Conservation (phyloP, 192 early-diverging fungal genomes). For the Entomortierella chlamydospora region DNA sequence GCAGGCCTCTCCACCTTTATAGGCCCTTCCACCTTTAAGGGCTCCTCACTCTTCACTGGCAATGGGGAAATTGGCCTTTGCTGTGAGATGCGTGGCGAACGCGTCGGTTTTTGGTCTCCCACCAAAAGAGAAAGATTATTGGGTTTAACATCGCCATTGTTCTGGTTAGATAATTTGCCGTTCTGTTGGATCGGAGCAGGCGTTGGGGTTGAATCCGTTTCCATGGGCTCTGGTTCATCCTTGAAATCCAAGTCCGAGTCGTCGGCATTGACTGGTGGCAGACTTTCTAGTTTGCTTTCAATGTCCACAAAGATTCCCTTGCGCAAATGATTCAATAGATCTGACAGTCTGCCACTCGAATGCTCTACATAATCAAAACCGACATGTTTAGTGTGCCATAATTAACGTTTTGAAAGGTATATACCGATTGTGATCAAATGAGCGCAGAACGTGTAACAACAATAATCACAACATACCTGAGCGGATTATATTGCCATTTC, state of each 20-base stretch:
- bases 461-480: constrained; percentile 20
- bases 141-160: not conserved
- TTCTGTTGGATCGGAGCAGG: not conserved
- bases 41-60: not conserved
- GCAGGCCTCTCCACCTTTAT: not conserved
- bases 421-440: too few species aligned
- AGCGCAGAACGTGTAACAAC: too few species aligned
- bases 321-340: constrained; percentile 19
- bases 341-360: constrained; percentile 22
- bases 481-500: constrained; percentile 39
- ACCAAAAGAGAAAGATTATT: not conserved
- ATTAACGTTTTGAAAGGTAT: too few species aligned
- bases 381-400: not conserved
- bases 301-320: constrained; percentile 42
- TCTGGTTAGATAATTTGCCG: not conserved
- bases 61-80: not conserved
- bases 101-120: not conserved
- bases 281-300: constrained; percentile 7
- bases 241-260: constrained; percentile 20
- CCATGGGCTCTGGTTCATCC: not conserved
- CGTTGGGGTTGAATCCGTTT: not conserved
- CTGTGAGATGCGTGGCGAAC: not conserved
- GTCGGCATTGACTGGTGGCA: constrained; percentile 9
- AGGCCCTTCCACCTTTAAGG: too few species aligned
- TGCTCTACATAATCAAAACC: not conserved